These are phyloP conservation scores for Paraurostyla sp. DNA, from an alignment of 73 alveolate species.

Conservation along the genomic window DNA sequence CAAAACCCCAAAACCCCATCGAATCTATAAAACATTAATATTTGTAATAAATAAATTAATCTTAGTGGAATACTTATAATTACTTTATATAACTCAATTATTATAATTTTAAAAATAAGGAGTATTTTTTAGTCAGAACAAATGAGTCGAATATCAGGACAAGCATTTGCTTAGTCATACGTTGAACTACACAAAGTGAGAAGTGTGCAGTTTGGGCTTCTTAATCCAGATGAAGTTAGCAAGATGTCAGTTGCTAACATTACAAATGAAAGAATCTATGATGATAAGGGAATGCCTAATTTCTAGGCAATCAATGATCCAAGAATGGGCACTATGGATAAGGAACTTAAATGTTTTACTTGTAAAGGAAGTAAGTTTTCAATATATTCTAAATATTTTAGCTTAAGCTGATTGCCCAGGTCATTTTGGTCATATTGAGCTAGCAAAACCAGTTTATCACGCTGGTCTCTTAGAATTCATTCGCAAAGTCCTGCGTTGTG, in stretches of 20 bases:
- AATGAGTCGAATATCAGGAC: conserved; percentile 58
- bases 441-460: conserved; percentile 92
- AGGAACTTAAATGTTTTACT: conserved; percentile 80
- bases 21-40: too few species aligned
- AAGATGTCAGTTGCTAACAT: conserved; percentile 78
- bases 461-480: conserved; percentile 88
- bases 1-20: too few species aligned
- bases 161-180: conserved; percentile 61
- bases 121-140: neutral
- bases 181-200: conserved; percentile 60
- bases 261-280: conserved; percentile 76
- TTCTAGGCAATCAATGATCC: conserved; percentile 89
- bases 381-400: neutral
- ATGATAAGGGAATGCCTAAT: conserved; percentile 85
- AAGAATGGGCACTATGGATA: conserved; percentile 96
- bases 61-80: too few species aligned
- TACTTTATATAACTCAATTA: too few species aligned
- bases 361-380: conserved; percentile 85
- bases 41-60: too few species aligned
- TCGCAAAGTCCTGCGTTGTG: conserved; percentile 88
- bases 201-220: conserved; percentile 84
- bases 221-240: conserved; percentile 80
- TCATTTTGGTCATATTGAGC: conserved; percentile 95
- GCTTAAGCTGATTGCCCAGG: conserved; percentile 95
- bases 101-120: conserved; percentile 10